Percentiles rank a stretch among this genome's conserved stretches.
These are phyloP conservation scores for Globisporangium solare DNA, from an alignment of 352 stramenopile genomes.

Conservation along the genomic window DNA sequence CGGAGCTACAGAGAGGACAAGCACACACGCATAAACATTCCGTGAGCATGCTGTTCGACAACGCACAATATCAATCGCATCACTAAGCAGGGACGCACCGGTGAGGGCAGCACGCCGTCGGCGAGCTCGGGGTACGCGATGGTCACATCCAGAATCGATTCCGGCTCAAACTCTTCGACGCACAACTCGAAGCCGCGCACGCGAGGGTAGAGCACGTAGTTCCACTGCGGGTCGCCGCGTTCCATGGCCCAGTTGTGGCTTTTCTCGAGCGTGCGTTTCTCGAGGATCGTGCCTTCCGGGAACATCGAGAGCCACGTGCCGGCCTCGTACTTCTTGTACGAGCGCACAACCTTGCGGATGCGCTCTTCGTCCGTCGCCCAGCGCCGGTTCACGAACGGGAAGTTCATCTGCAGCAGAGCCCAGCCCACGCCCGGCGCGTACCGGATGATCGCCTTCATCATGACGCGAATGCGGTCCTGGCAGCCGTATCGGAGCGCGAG, in stretches of 20 bases:
- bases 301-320: slow-evolving; percentile 77
- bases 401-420: slow-evolving; percentile 64
- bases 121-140: slow-evolving; percentile 74
- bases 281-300: slow-evolving; percentile 69
- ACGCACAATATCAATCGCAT: not conserved
- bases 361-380: slow-evolving; percentile 60
- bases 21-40: not conserved
- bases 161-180: slow-evolving; percentile 52
- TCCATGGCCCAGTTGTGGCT: slow-evolving; percentile 56
- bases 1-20: slow-evolving; percentile 28
- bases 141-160: slow-evolving; percentile 71
- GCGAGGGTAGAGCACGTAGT: slow-evolving; percentile 69
- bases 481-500: slow-evolving; percentile 52
- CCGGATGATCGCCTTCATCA: slow-evolving; percentile 74
- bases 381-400: slow-evolving; percentile 67
- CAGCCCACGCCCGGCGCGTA: slow-evolving; percentile 58
- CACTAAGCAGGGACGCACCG: slow-evolving; percentile 19
- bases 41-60: not conserved
- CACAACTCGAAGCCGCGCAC: slow-evolving; percentile 69
- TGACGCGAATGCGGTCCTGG: slow-evolving; percentile 71
- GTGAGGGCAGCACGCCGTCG: slow-evolving; percentile 61
- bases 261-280: slow-evolving; percentile 57
- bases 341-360: slow-evolving; percentile 39
- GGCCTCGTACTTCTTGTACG: slow-evolving; percentile 43
- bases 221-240: slow-evolving; percentile 35